A percentile compares a stretch with the other conserved stretches of the same genome.
Evolutionary conservation across 139 green algal species (phyloP).

Genomic region (Chlorella sp.): DNA sequence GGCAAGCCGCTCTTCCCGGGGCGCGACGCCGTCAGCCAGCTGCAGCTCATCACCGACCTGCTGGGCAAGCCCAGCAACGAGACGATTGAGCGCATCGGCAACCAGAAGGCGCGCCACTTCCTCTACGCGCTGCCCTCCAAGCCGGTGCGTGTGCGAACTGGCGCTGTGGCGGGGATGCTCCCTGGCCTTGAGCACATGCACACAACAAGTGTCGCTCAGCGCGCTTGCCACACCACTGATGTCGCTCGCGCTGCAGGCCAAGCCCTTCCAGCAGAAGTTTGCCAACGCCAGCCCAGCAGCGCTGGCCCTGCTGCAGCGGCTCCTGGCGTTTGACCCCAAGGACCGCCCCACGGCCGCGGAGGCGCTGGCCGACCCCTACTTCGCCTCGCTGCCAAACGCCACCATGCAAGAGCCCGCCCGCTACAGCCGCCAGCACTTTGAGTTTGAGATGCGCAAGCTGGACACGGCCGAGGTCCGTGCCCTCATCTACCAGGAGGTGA

Average conservation of each 20-base stretch:
- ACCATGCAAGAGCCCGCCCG: conserved; percentile 5
- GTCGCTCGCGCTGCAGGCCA: neutral
- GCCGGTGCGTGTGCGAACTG: too few relatives aligned
- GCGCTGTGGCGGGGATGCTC: too few relatives aligned
- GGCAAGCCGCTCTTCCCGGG: conserved; percentile 63
- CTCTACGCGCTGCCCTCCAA: conserved; percentile 20
- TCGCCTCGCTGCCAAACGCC: conserved; percentile 27
- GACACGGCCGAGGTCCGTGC: conserved; percentile 17
- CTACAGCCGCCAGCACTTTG: conserved; percentile 9
- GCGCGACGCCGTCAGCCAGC: conserved; percentile 27
- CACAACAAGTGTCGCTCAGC: too few relatives aligned
- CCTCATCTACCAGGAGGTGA: conserved; percentile 33
- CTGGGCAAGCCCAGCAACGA: conserved; percentile 17
- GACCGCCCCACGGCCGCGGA: conserved; percentile 59
- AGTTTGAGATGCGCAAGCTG: conserved; percentile 26
- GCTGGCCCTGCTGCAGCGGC: conserved; percentile 47
- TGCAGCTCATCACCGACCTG: conserved; percentile 26
- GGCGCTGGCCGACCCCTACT: conserved; percentile 71
- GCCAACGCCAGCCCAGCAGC: conserved; percentile 38
- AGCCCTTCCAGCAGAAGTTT: conserved; percentile 25
- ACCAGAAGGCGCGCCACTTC: conserved; percentile 20
- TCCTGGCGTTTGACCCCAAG: conserved; percentile 70
- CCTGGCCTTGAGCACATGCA: too few relatives aligned
- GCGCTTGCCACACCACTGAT: neutral
- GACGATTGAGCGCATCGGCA: conserved; percentile 10